phyloP scores from a whole-genome alignment of 495 filamentous ascomycete genomes.

The Hyphodiscus hymeniophilus region DNA sequence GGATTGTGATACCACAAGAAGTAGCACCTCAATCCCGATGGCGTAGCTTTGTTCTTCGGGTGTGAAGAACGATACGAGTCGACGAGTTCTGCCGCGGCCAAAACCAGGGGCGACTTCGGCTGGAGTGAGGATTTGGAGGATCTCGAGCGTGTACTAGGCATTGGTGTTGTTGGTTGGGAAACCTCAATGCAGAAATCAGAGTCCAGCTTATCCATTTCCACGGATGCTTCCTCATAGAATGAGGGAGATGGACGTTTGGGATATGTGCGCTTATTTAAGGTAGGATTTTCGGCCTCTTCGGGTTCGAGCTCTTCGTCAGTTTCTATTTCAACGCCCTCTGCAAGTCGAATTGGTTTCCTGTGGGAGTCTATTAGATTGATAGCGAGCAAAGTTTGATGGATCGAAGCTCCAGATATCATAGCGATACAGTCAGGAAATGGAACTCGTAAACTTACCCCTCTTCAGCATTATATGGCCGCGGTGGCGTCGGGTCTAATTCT shows the following conservation, averaged over 20 bases:
- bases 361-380: too few species aligned
- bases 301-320: slow-evolving; percentile 26
- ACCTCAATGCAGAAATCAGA: neutral
- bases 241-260: neutral
- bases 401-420: too few species aligned
- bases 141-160: neutral
- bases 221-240: neutral
- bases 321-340: slow-evolving; percentile 27
- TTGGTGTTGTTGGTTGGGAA: neutral
- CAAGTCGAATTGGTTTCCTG: slow-evolving; percentile 50
- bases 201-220: neutral
- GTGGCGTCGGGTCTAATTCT: slow-evolving; percentile 58
- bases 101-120: neutral
- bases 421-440: too few species aligned
- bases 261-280: neutral
- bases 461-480: slow-evolving; percentile 59
- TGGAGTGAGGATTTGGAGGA: neutral
- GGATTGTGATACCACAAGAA: slow-evolving; percentile 44
- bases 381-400: too few species aligned
- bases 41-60: slow-evolving; percentile 5
- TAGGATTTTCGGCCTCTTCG: slow-evolving; percentile 9
- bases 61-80: neutral
- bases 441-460: too few species aligned
- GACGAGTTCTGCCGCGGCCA: neutral
- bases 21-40: slow-evolving; percentile 46